These are phyloP conservation scores for Sequoiadendron giganteum DNA, from an alignment of 75 land plant genomes.

Conservation along the genomic window DNA sequence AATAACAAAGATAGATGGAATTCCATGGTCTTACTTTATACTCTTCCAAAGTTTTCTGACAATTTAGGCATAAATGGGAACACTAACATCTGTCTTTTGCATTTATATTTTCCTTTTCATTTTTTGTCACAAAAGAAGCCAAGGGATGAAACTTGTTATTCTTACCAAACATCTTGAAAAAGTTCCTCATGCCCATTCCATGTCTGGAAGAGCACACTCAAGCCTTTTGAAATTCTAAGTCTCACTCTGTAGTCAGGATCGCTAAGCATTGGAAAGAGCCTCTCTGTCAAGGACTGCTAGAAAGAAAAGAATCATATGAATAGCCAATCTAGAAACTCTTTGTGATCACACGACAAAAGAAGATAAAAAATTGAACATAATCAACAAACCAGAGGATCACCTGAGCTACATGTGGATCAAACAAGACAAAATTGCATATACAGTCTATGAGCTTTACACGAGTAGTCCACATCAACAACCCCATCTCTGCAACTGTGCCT, in stretches of 20 bases:
- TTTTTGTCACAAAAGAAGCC: background rate
- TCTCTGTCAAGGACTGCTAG: slow-evolving; percentile 66
- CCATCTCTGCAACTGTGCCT: slow-evolving; percentile 39
- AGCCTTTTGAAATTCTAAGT: slow-evolving; percentile 40
- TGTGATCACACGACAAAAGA: background rate
- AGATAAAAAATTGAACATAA: background rate
- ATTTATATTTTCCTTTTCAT: background rate
- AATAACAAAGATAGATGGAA: background rate
- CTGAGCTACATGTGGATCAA: slow-evolving; percentile 74
- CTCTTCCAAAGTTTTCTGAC: background rate
- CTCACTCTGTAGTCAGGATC: slow-evolving; percentile 91
- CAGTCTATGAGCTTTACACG: slow-evolving; percentile 68
- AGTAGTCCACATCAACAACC: slow-evolving; percentile 62
- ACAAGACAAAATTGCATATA: slow-evolving; percentile 50
- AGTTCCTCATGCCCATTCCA: slow-evolving; percentile 92
- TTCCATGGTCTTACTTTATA: background rate
- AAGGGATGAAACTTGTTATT: background rate
- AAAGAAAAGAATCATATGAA: slow-evolving; percentile 6
- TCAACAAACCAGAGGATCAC: slow-evolving; percentile 28
- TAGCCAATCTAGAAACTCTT: background rate
- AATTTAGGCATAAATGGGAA: background rate
- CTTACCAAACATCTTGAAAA: slow-evolving; percentile 87
- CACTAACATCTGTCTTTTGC: background rate
- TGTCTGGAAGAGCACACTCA: slow-evolving; percentile 74
- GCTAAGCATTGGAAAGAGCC: slow-evolving; percentile 55